Evolutionary conservation across 805 yeast genomes (phyloP).

Genomic region (Yarrowia sp.): DNA sequence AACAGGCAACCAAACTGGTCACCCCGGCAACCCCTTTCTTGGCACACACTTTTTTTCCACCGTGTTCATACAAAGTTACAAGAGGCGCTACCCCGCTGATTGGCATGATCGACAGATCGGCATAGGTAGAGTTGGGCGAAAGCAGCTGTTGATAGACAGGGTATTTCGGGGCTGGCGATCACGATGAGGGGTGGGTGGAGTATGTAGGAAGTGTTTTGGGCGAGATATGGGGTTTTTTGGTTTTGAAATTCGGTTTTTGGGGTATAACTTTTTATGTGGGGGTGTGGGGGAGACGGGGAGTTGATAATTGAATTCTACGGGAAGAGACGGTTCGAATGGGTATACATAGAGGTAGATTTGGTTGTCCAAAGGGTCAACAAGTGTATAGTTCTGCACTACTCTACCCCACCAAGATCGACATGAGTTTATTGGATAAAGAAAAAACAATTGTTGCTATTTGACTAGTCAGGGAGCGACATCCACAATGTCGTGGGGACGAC

Average conservation of each 20-base stretch:
- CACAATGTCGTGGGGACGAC: background rate
- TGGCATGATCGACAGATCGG: conserved; percentile 1
- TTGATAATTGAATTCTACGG: background rate
- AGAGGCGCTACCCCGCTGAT: conserved; percentile 13
- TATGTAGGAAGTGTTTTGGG: background rate
- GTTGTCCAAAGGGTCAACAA: background rate
- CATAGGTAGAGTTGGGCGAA: background rate
- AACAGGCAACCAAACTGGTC: background rate
- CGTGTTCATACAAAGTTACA: background rate
- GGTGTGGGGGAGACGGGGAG: background rate
- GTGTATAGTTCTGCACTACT: conserved; percentile 6
- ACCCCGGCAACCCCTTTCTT: background rate
- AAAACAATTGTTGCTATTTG: too few relatives aligned
- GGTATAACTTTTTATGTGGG: background rate
- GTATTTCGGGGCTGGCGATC: background rate
- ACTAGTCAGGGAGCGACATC: too few relatives aligned
- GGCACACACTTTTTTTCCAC: background rate
- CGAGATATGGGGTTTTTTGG: background rate
- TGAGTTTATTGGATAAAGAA: background rate
- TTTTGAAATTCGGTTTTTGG: background rate
- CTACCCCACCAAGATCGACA: conserved; percentile 2
- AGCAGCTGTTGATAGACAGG: conserved; percentile 5
- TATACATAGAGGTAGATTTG: background rate
- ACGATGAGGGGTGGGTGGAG: background rate
- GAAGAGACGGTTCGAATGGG: background rate